Conservation (phyloP, 163 green algal species). For the Picocystis sp. region DNA sequence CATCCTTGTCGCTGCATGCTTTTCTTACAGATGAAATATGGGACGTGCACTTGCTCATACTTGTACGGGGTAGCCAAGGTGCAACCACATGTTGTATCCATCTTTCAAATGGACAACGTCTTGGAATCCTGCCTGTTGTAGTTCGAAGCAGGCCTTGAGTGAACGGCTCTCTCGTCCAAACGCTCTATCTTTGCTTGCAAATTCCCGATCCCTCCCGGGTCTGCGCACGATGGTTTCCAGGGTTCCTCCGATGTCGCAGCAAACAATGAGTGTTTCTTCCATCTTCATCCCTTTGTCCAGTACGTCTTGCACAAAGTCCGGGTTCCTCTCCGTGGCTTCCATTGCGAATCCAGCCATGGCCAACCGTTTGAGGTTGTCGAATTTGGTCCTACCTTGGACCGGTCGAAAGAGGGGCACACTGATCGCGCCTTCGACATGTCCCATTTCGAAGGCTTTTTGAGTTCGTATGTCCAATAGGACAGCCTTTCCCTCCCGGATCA, state of each 20-base stretch:
- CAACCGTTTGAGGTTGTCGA: conserved; percentile 61
- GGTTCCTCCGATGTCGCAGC: conserved; percentile 45
- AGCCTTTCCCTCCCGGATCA: neutral
- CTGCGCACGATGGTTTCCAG: conserved; percentile 41
- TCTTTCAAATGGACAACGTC: conserved; percentile 3
- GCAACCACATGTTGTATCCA: conserved; percentile 5
- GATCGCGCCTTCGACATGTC: conserved; percentile 24
- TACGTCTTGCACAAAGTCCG: conserved; percentile 29
- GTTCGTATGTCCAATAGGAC: conserved; percentile 4
- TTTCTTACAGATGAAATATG: too few species aligned
- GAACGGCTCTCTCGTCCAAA: conserved; percentile 54
- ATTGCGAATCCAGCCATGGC: conserved; percentile 53
- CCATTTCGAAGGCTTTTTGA: neutral
- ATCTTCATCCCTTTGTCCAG: conserved; percentile 25
- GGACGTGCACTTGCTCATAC: too few species aligned
- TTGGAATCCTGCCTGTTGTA: conserved; percentile 13
- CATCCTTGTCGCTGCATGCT: too few species aligned
- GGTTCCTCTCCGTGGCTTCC: conserved; percentile 63
- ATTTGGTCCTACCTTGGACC: conserved; percentile 35
- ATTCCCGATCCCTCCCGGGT: conserved; percentile 10
- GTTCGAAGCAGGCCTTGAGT: conserved; percentile 67
- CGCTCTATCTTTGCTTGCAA: conserved; percentile 24
- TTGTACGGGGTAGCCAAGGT: neutral
- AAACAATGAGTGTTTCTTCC: conserved; percentile 27
- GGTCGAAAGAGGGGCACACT: conserved; percentile 53